Evolutionary conservation across 2,329 filamentous ascomycete species (phyloP), one percentile per base, ranked within the genome.

Genomic region (Magnaporthiopsis incrustans): DNA sequence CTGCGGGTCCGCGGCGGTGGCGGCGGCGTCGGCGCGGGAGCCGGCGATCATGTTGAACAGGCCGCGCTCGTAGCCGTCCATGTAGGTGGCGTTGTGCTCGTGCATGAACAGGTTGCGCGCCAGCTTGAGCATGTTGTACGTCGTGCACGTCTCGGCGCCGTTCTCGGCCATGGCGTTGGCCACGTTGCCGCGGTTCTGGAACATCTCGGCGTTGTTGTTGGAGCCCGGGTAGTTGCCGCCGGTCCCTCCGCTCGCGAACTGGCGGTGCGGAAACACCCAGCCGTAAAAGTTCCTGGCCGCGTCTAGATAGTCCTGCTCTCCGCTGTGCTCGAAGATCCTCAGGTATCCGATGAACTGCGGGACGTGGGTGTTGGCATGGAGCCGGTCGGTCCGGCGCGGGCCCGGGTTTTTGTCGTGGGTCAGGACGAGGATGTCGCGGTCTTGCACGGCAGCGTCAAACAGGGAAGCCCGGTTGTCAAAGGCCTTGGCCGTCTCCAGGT

Each of bases 31-130:
- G 1, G 66, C 68, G n/a, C 73, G 71, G 14, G 73, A 74, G 0
- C 71, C 73, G 4, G 71, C 61, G 59, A 74, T 74, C 68, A 73
- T 72, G 66, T 74, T 74, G 65, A 73, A 74, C 25, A 74, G 61
- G 10, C 73, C 71, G 22, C 72, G 71, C 66, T 74, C 73, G 63
- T 74, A 74, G 65, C 69, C 68, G 64, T 74, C 73, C 73, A 74
- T 74, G 67, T 73, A 74, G 2, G 69, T 68, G 3, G 71, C 71
- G 33, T 73, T 69, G 60, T 73, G 71, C 44, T 74, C 69, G 61
- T 74, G 71, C 33, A 74, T 7, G 63, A 74, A 74, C 11, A 74
- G 66, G 57, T 74, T 73, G 3, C 72, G 68, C 3, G 68, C 73
- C 59, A 74, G 66, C 68, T 74, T 74, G 64, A 74, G 69, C 67